Conservation (phyloP, 208 protist species). For the Vickermania spadyakhi region DNA sequence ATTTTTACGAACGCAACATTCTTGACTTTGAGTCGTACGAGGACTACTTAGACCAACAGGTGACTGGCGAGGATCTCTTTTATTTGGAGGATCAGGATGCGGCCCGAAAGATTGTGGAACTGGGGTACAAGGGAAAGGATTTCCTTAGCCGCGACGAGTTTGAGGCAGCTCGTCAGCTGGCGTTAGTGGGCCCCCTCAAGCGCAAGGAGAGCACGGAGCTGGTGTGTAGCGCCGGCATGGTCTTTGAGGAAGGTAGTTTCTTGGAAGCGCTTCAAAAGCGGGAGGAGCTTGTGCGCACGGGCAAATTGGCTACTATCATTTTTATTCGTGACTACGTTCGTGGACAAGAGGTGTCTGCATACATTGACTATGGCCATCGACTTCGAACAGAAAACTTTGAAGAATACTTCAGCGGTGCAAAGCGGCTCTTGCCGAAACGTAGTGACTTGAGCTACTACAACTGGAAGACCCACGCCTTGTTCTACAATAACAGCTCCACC, state of each 20-base stretch:
- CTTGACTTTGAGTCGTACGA: slow-evolving; percentile 84
- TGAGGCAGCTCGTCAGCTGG: slow-evolving; percentile 68
- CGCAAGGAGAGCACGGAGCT: slow-evolving; percentile 76
- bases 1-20: slow-evolving; percentile 68
- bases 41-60: slow-evolving; percentile 88
- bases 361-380: slow-evolving; percentile 97
- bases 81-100: slow-evolving; percentile 92
- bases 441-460: slow-evolving; percentile 98
- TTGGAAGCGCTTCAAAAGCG: slow-evolving; percentile 90
- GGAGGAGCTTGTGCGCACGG: slow-evolving; percentile 94
- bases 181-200: slow-evolving; percentile 68
- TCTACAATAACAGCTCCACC: slow-evolving; percentile 91
- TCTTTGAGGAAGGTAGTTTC: slow-evolving; percentile 87
- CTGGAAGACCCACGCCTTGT: slow-evolving; percentile 96
- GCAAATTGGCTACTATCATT: slow-evolving; percentile 94
- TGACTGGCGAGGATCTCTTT: slow-evolving; percentile 83
- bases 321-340: slow-evolving; percentile 95
- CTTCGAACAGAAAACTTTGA: slow-evolving; percentile 93
- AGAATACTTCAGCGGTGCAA: slow-evolving; percentile 85
- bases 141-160: slow-evolving; percentile 87
- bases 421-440: slow-evolving; percentile 90
- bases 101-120: slow-evolving; percentile 94
- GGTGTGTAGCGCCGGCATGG: slow-evolving; percentile 78
- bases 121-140: slow-evolving; percentile 93
- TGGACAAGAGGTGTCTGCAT: slow-evolving; percentile 97